These are phyloP conservation scores for Hericium coralloides DNA, from an alignment of 768 basidiomycete species.

Conservation along the genomic window DNA sequence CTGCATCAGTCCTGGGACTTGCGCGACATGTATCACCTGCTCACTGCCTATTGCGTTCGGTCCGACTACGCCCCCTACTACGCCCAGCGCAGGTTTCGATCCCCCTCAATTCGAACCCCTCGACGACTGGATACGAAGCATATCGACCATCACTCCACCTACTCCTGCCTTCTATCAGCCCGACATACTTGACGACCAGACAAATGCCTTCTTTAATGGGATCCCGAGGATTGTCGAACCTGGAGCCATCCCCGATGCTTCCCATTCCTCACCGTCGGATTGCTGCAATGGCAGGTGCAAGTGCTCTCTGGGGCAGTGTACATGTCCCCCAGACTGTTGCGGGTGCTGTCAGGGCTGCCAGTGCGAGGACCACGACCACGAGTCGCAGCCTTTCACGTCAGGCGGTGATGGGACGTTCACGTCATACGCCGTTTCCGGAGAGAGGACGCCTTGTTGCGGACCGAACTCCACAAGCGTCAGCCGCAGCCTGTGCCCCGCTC, in stretches of 20 bases:
- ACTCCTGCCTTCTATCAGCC: constrained; percentile 1
- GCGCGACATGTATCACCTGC: constrained; percentile 8
- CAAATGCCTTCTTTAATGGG: background rate
- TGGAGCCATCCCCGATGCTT: background rate
- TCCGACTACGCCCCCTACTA: constrained; percentile 13
- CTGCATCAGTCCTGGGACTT: constrained; percentile 7
- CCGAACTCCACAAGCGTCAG: background rate
- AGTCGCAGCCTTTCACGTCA: constrained; percentile 5
- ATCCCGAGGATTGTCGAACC: constrained; percentile 11
- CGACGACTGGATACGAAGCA: constrained; percentile 14
- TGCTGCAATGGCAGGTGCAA: constrained; percentile 26
- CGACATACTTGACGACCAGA: background rate
- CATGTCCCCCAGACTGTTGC: constrained; percentile 24
- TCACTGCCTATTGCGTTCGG: constrained; percentile 6
- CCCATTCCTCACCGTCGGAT: constrained; percentile 12
- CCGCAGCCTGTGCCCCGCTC: background rate
- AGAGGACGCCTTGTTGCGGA: constrained; percentile 23
- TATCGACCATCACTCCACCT: constrained; percentile 6
- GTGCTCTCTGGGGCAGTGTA: constrained; percentile 24
- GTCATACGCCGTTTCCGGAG: constrained; percentile 26
- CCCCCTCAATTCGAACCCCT: constrained; percentile 11
- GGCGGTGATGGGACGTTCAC: constrained; percentile 9
- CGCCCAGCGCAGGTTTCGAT: constrained; percentile 7
- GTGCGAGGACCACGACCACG: constrained; percentile 19
- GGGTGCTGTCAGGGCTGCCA: constrained; percentile 24